Evolutionary conservation across 768 basidiomycete genomes (phyloP).

Genomic region (Neoboletus subvelutipes): DNA sequence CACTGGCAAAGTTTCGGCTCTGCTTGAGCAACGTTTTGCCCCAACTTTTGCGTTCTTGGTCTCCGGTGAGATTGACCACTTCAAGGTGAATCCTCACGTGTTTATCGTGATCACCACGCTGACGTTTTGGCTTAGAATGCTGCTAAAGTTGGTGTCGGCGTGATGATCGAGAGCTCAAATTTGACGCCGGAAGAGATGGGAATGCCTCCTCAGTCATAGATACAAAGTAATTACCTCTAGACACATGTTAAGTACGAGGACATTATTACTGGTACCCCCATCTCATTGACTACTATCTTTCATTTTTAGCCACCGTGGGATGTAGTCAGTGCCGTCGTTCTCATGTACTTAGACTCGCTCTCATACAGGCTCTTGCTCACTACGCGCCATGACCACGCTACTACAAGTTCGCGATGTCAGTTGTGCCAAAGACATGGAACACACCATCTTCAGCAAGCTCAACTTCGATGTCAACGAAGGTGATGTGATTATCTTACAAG

Average conservation of each 20-base stretch:
- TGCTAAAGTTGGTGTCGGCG: conserved; percentile 93
- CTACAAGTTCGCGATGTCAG: conserved; percentile 55
- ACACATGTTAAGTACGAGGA: conserved; percentile 22
- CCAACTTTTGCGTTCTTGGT: conserved; percentile 94
- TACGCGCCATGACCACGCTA: conserved; percentile 28
- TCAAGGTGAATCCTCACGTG: conserved; percentile 63
- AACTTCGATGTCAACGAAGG: conserved; percentile 64
- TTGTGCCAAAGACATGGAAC: conserved; percentile 46
- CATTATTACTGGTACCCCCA: conserved; percentile 20
- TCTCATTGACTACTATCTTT: conserved; percentile 5
- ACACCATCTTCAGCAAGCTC: conserved; percentile 58
- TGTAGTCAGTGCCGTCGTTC: not conserved
- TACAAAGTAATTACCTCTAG: conserved; percentile 31
- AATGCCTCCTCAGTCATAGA: conserved; percentile 52
- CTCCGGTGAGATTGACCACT: conserved; percentile 97
- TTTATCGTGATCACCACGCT: not conserved
- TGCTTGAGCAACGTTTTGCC: conserved; percentile 94
- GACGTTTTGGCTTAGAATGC: conserved; percentile 58
- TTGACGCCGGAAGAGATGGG: conserved; percentile 85
- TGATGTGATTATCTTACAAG: conserved; percentile 76
- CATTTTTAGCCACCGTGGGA: conserved; percentile 20
- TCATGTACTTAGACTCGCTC: no score
- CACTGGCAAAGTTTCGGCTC: conserved; percentile 90
- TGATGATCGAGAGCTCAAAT: conserved; percentile 91
- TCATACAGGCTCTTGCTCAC: not conserved